phyloP scores from a whole-genome alignment of 2,329 filamentous ascomycete genomes.

The Apiospora kogelbergensis region DNA sequence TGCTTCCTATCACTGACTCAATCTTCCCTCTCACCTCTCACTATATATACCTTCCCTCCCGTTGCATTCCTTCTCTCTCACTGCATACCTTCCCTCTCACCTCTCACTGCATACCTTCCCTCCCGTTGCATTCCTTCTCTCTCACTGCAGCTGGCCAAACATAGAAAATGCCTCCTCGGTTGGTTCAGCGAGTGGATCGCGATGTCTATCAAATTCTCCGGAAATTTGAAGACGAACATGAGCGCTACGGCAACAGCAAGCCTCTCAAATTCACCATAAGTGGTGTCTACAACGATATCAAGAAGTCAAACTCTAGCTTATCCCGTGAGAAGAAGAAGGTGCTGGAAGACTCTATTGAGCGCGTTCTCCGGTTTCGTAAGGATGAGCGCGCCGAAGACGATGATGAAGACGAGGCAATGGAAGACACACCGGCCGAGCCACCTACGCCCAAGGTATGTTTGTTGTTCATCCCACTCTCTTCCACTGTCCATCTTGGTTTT shows the following conservation, averaged over 20 bases:
- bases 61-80: no score
- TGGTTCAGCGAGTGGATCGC: slow-evolving; percentile 55
- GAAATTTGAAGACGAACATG: slow-evolving; percentile 69
- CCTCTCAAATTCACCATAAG: slow-evolving; percentile 55
- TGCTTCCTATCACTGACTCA: no score
- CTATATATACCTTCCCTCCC: no score
- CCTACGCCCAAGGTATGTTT: slow-evolving; percentile 18
- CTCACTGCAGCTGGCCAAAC: no score
- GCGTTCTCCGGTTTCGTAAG: slow-evolving; percentile 73
- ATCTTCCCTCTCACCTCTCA: no score
- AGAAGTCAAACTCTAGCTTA: slow-evolving; percentile 82
- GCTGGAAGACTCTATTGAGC: slow-evolving; percentile 82
- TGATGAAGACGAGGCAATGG: slow-evolving; percentile 27
- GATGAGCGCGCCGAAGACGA: slow-evolving; percentile 51
- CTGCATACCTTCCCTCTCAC: no score
- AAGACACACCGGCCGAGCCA: slow-evolving; percentile 25
- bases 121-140: no score
- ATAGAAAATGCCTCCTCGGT: not conserved
- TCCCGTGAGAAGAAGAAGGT: slow-evolving; percentile 79
- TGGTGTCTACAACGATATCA: slow-evolving; percentile 75
- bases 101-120: no score
- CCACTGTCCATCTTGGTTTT: slow-evolving; percentile 20
- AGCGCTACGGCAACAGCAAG: slow-evolving; percentile 25
- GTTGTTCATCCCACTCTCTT: no score
- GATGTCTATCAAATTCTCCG: slow-evolving; percentile 79